Conservation (phyloP, 1,139 yeast genomes). For the Pichia sp. region DNA sequence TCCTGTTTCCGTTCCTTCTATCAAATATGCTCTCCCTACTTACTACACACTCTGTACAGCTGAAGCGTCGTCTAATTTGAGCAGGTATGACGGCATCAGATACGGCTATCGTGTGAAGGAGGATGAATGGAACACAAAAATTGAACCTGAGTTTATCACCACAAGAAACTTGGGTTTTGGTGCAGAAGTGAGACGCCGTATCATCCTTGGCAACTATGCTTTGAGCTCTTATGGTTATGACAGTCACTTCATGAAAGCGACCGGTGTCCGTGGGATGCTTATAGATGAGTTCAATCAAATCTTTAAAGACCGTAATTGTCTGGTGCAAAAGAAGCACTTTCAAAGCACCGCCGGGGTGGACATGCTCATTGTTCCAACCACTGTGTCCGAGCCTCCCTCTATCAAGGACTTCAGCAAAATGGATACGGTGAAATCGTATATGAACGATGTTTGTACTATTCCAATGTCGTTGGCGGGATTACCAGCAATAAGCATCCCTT, state of each 20-base stretch:
- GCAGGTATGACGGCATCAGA: constrained; percentile 86
- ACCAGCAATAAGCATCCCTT: constrained; percentile 79
- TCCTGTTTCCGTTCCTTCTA: constrained; percentile 65
- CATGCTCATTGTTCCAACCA: constrained; percentile 68
- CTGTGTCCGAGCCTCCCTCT: constrained; percentile 49
- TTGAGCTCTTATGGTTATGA: constrained; percentile 68
- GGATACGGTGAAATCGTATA: constrained; percentile 58
- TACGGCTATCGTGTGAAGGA: constrained; percentile 54
- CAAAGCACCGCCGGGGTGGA: constrained; percentile 46
- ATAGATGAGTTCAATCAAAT: constrained; percentile 62
- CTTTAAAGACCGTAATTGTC: constrained; percentile 51
- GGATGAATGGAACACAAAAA: constrained; percentile 22
- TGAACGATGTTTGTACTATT: constrained; percentile 80
- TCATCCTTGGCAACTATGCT: constrained; percentile 81
- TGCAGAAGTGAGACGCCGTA: constrained; percentile 74
- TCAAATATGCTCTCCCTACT: constrained; percentile 67
- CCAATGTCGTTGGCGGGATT: constrained; percentile 91
- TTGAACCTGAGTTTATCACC: constrained; percentile 40
- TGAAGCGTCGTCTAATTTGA: constrained; percentile 88
- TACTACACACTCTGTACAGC: constrained; percentile 88
- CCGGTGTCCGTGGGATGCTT: constrained; percentile 54
- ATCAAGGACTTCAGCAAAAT: constrained; percentile 40
- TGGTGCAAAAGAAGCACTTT: constrained; percentile 31
- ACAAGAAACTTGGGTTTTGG: constrained; percentile 73
- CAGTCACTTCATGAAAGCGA: constrained; percentile 79